Base-by-base conservation (phyloP, 148 eudicot species). In the Fallopia convolvulus region DNA sequence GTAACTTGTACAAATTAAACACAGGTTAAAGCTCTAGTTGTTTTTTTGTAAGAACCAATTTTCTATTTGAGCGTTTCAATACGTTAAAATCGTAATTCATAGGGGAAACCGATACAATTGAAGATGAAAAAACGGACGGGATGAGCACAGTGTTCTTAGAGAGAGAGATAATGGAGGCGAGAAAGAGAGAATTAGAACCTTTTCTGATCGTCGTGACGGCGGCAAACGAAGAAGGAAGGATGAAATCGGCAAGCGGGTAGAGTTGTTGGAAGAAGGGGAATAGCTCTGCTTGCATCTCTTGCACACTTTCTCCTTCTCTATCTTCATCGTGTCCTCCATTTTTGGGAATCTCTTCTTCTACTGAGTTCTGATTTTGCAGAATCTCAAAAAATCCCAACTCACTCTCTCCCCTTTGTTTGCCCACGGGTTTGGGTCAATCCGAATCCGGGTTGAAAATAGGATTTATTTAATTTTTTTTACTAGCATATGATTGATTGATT, bases 171-270 rank as follows among this genome's bases (percentile, higher is more conserved):
- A 5, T n/a, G 21, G 65, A 58, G 18, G 65, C 30, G 65, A 30
- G 20, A 17, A 3, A 47, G 14, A 17, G 49, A 33, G 9, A 4
- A 63, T 12, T n/a, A 21, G 9, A 21, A 94, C 98, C 98, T 89
- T 46, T 79, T 90, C 80, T 94, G 98, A 89, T 94, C 98, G 75
- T 94, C 98, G 82, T 94, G 98, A 78, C 98, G 98, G 47, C 98
- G 98, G 58, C 97, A 94, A 58, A 94, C 97, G 78, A 92, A 94
- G 87, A 92, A 90, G 47, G 97, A 94, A 74, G 90, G 93, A 74
- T 94, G 98, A 83, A 87, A 94, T 3, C 87, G 93, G 85, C 98
- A 92, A 23, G 98, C 86, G 48, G 85, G 74, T n/a, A 23, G 88
- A n/a, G 81, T 73, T 50, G 81, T 92, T 92, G 46, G 89, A 84